Evolutionary conservation across 345 rosid species (phyloP), one percentile per base, ranked within the genome.

Genomic region (Iberis pinnata): DNA sequence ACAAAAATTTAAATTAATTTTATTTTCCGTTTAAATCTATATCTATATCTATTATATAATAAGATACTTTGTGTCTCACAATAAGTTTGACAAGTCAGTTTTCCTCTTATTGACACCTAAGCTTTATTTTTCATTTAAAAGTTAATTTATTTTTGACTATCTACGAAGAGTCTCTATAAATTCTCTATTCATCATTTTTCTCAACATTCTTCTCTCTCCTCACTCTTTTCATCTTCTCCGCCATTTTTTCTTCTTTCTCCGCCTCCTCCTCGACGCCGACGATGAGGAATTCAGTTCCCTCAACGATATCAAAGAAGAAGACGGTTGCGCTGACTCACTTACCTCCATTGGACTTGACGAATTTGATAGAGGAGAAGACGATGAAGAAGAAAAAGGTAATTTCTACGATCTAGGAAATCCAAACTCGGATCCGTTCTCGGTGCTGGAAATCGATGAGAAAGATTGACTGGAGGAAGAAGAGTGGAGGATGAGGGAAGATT

Each of bases 391-490:
- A 33, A 67, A 48, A 42, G 89, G 60, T 5, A 72, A 71, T 71
- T 70, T 67, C 76, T 69, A 74, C 49, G 92, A 84, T 75, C 70
- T 81, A 68, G 85, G 79, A 12, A 82, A 67, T 36, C 60, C 69
- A 11, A 95, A 73, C 18, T 58, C 67, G 53, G 83, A 77, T 67
- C 60, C 73, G 18, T 62, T 70, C 70, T 80, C 82, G 70, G 73
- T 57, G 49, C 83, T 88, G 9, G 77, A 78, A 36, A 43, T 93
- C 18, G 97, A 93, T 55, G 99, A 86, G 39, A 83, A 79, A 68
- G 97, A 93, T n/a, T n/a, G n/a, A n/a, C n/a, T n/a, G n/a, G n/a
- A n/a, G 94, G 94, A 94, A 86, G 71, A 82, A 90, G 2, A 79
- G 94, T 52, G 94, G 97, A 18, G 90, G 86, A 1, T 89, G 95